A percentile compares a stretch with the other conserved stretches of the same genome.
These are phyloP conservation scores for Tothia fuscella DNA, from an alignment of 2,329 filamentous ascomycete genomes.

Conservation along the genomic window DNA sequence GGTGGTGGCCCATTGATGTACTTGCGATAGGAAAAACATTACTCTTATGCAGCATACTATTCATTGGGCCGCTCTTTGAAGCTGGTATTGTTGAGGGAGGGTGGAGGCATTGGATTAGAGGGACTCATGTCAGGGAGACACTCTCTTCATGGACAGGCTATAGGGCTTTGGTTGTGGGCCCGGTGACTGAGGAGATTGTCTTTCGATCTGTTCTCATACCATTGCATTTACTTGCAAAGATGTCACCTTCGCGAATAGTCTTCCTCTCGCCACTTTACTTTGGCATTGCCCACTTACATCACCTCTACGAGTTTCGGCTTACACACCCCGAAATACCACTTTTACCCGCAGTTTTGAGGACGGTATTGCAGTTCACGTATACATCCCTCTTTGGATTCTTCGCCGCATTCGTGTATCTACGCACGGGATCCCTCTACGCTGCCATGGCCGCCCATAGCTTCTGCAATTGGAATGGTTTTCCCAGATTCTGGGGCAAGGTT, in stretches of 20 bases:
- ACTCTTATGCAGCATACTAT: slow-evolving; percentile 65
- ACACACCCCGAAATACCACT: slow-evolving; percentile 61
- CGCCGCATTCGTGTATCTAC: slow-evolving; percentile 76
- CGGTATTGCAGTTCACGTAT: slow-evolving; percentile 74
- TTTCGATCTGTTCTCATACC: slow-evolving; percentile 83
- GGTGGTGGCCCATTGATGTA: slow-evolving; percentile 65
- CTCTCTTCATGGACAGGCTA: slow-evolving; percentile 68
- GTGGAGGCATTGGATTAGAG: slow-evolving; percentile 53
- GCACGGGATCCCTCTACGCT: slow-evolving; percentile 69
- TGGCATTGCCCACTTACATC: slow-evolving; percentile 85
- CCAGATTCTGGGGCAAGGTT: slow-evolving; percentile 71
- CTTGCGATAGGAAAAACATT: slow-evolving; percentile 52
- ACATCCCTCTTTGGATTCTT: slow-evolving; percentile 92
- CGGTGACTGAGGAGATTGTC: slow-evolving; percentile 83
- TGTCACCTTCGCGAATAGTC: slow-evolving; percentile 39
- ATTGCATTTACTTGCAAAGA: slow-evolving; percentile 57
- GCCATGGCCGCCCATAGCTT: slow-evolving; percentile 71
- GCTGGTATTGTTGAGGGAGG: slow-evolving; percentile 56
- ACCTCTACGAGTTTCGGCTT: slow-evolving; percentile 87
- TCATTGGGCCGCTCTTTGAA: slow-evolving; percentile 76
- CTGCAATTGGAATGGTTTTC: slow-evolving; percentile 87
- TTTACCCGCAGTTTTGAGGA: slow-evolving; percentile 52
- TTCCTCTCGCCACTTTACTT: slow-evolving; percentile 82
- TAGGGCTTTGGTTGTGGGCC: slow-evolving; percentile 78
- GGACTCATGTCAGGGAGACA: slow-evolving; percentile 44